Evolutionary conservation across 1,284 basidiomycete species (phyloP).

Genomic region (Papiliotrema terrestris): DNA sequence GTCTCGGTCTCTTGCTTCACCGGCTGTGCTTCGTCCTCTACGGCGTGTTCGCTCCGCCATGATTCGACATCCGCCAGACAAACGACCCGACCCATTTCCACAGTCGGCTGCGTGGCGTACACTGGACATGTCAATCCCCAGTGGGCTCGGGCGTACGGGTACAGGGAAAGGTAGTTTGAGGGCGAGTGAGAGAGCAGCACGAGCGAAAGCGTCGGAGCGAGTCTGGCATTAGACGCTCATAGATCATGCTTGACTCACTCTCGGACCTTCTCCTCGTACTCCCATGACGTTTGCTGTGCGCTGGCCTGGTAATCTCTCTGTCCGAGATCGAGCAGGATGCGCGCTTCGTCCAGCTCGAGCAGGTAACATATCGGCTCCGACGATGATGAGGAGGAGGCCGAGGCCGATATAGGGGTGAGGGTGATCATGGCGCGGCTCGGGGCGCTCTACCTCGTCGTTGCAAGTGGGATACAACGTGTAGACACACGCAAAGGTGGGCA

Average conservation of each 20-base stretch:
- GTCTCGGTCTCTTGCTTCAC: conserved; percentile 23
- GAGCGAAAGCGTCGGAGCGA: conserved; percentile 63
- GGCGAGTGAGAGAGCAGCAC: conserved; percentile 82
- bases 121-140: conserved; percentile 87
- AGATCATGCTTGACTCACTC: conserved; percentile 34
- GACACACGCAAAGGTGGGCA: no score
- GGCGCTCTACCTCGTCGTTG: no score
- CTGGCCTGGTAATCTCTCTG: conserved; percentile 44
- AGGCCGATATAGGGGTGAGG: conserved; percentile 82
- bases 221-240: conserved; percentile 51
- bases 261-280: conserved; percentile 48
- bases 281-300: conserved; percentile 29
- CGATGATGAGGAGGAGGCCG: conserved; percentile 62
- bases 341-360: conserved; percentile 89
- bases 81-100: conserved; percentile 91
- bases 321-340: conserved; percentile 91
- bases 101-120: conserved; percentile 94
- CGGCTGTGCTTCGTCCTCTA: conserved; percentile 41
- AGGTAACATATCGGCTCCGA: conserved; percentile 63
- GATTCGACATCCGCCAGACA: conserved; percentile 77
- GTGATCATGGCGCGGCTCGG: conserved; percentile 74
- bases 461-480: no score
- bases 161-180: conserved; percentile 80
- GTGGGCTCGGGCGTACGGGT: conserved; percentile 81
- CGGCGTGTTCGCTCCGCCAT: conserved; percentile 69